Conservation (phyloP, 345 rosid species). For the Acer campestre region DNA sequence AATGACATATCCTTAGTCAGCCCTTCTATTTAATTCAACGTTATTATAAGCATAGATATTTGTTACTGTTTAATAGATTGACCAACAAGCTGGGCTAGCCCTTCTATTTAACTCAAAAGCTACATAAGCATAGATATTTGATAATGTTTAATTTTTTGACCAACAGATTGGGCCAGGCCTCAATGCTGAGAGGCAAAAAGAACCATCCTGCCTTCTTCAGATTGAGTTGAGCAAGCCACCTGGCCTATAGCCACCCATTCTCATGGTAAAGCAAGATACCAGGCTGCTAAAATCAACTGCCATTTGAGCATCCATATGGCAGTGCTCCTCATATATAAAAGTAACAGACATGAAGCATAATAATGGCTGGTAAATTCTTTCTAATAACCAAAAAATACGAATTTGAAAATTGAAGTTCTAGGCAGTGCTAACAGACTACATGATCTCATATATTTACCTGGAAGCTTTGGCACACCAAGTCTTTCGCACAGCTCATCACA, state of each 20-base stretch:
- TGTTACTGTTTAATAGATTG: neutral
- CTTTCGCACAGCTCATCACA: conserved; percentile 83
- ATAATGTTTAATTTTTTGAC: neutral
- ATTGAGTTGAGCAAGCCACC: neutral
- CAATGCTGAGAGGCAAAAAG: neutral
- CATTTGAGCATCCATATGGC: neutral
- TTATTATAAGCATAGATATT: neutral
- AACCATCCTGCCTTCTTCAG: neutral
- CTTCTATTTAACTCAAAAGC: neutral
- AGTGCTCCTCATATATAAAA: neutral
- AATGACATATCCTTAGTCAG: neutral
- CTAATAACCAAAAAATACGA: conserved; percentile 2
- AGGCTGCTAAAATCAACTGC: neutral
- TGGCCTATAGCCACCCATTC: neutral
- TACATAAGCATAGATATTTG: neutral
- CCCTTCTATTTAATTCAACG: neutral
- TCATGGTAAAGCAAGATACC: neutral
- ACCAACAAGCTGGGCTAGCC: neutral
- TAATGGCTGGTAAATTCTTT: neutral
- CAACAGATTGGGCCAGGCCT: neutral
- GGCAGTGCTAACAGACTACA: neutral
- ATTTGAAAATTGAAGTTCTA: neutral
- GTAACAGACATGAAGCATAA: neutral
- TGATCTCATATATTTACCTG: conserved; percentile 53
- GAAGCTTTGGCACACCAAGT: conserved; percentile 92